Conservation (phyloP, 768 basidiomycete genomes). For the Lactifluus pinguis region DNA sequence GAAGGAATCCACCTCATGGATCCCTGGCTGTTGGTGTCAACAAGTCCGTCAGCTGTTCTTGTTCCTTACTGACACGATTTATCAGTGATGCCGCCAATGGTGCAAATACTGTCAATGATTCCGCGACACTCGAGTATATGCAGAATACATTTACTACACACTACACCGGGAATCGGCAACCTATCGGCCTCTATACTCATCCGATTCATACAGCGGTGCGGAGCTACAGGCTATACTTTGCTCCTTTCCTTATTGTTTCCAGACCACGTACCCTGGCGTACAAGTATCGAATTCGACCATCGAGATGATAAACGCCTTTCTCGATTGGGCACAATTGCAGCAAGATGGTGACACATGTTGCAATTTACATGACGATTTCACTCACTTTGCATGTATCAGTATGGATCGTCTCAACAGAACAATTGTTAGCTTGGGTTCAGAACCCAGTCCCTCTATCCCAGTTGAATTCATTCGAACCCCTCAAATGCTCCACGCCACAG, state of each 20-base stretch:
- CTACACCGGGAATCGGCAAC: slow-evolving; percentile 67
- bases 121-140: slow-evolving; percentile 62
- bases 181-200: slow-evolving; percentile 75
- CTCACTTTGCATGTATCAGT: slow-evolving; percentile 29
- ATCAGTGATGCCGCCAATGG: slow-evolving; percentile 45
- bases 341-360: slow-evolving; percentile 39
- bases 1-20: slow-evolving; percentile 69
- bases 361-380: not conserved
- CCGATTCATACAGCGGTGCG: slow-evolving; percentile 64
- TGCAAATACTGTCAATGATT: slow-evolving; percentile 39
- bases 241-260: not conserved
- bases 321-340: slow-evolving; percentile 74
- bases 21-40: slow-evolving; percentile 57
- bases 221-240: not conserved
- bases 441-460: slow-evolving; percentile 59
- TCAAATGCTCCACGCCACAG: slow-evolving; percentile 58
- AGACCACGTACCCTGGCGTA: slow-evolving; percentile 54
- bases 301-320: slow-evolving; percentile 67
- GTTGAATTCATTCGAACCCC: slow-evolving; percentile 40
- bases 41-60: not conserved
- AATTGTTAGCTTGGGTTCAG: slow-evolving; percentile 65
- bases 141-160: slow-evolving; percentile 64
- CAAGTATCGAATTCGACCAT: slow-evolving; percentile 44
- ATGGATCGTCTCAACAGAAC: slow-evolving; percentile 65
- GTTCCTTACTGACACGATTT: not conserved